Evolutionary conservation across 1,139 yeast species (phyloP), one percentile per base, ranked within the genome.

Genomic region (Suhomyces bokatorum): DNA sequence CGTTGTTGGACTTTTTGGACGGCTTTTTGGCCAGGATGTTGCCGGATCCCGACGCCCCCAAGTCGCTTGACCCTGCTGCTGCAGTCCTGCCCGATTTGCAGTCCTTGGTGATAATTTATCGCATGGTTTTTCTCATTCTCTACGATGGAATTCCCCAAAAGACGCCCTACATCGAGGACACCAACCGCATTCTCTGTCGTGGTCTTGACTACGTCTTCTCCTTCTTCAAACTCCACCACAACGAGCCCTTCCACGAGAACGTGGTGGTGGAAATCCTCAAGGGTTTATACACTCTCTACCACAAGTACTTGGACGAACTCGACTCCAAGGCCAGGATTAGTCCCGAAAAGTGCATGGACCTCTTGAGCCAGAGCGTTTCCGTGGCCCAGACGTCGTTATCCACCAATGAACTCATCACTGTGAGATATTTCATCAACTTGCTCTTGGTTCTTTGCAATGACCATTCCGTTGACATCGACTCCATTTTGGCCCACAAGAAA

Each of bases 251-350:
- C 47, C 48, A 37, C 36, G 40, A 56, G 30, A 47, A 57, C 50
- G 52, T 54, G n/a, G 45, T 59, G 37, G 55, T 54, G n/a, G 69
- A 64, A 42, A 47, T 64, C n/a, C 52, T 64, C 43, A 64, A 64
- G 42, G 61, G 66, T 15, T 49, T 64, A 24, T 62, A 60, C 35
- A 61, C 66, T 11, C 51, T 63, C 31, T 58, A 60, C 40, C 66
- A 61, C 43, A 61, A 60, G 39, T 56, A 57, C 30, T 27, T 30
- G 39, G 45, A 51, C n/a, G 37, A 47, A 6, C 30, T 46, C 14
- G 40, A 37, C 4, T 29, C 37, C 5, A 32, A 27, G 14, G 26
- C 35, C 28, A 10, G 5, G 7, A 22, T 37, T n/a, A 16, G 24
- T 13, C 15, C 39, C 7, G 42, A 40, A 27, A 34, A 16, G 16